Evolutionary conservation across 805 yeast species (phyloP).

Genomic region (Teunomyces cretensis): DNA sequence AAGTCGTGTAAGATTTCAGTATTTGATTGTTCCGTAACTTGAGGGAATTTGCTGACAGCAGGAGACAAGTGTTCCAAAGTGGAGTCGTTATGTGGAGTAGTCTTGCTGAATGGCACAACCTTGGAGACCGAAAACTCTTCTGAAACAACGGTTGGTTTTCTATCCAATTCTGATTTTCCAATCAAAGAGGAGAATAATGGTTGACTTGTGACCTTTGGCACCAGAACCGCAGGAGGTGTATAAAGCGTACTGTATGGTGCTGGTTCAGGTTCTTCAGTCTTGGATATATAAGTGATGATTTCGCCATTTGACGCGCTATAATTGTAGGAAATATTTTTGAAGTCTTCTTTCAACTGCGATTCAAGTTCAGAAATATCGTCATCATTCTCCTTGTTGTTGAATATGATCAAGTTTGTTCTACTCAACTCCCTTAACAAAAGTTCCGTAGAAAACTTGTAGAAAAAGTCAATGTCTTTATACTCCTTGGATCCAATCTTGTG

Average conservation of each 20-base stretch:
- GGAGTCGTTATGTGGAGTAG: slow-evolving; percentile 18
- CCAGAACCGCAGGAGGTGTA: slow-evolving; percentile 20
- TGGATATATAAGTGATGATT: slow-evolving; percentile 41
- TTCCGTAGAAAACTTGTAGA: slow-evolving; percentile 62
- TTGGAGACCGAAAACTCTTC: slow-evolving; percentile 67
- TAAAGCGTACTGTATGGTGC: slow-evolving; percentile 16
- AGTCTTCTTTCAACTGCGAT: slow-evolving; percentile 53
- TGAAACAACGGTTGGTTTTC: slow-evolving; percentile 66
- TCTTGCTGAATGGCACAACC: slow-evolving; percentile 52
- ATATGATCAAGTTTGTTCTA: slow-evolving; percentile 35
- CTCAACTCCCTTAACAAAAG: slow-evolving; percentile 61
- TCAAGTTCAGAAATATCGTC: slow-evolving; percentile 36
- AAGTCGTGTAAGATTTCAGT: slow-evolving; percentile 40
- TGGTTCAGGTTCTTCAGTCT: slow-evolving; percentile 30
- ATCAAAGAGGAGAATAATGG: slow-evolving; percentile 80
- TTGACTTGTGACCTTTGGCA: slow-evolving; percentile 56
- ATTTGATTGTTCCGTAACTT: slow-evolving; percentile 29
- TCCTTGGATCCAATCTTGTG: slow-evolving; percentile 48
- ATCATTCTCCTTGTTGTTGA: slow-evolving; percentile 12
- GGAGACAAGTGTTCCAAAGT: slow-evolving; percentile 33
- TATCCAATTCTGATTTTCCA: slow-evolving; percentile 71
- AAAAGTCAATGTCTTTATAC: slow-evolving; percentile 58
- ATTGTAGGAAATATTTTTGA: slow-evolving; percentile 54
- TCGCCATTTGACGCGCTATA: slow-evolving; percentile 60
- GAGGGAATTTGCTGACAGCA: slow-evolving; percentile 30